Conservation (phyloP, 2,329 filamentous ascomycete genomes). For the Pestalotiopsis sp. region DNA sequence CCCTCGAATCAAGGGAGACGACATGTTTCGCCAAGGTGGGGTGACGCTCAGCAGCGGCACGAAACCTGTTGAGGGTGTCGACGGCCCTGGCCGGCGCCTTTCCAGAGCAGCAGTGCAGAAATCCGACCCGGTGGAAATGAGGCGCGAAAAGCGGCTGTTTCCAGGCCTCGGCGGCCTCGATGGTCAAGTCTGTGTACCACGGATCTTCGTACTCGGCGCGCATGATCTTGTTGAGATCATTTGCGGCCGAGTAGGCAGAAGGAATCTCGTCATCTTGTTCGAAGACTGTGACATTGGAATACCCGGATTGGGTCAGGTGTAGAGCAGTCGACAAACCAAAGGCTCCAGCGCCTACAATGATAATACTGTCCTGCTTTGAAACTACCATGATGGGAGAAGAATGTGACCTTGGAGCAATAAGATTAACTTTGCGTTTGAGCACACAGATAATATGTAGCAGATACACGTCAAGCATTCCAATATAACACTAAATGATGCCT, state of each 20-base stretch:
- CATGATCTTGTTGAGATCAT: constrained; percentile 9
- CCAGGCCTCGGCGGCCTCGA: constrained; percentile 2
- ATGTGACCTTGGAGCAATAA: not conserved
- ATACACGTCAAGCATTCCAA: not conserved
- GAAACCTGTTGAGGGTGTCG: constrained; percentile 6
- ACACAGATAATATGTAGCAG: not conserved
- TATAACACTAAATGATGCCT: not conserved
- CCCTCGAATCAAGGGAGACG: not conserved
- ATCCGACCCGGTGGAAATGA: constrained; percentile 2
- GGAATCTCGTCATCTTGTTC: constrained; percentile 6
- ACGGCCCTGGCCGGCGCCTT: not conserved
- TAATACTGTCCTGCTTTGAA: not conserved
- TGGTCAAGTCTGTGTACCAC: not conserved
- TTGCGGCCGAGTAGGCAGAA: constrained; percentile 4
- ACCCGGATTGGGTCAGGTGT: not conserved
- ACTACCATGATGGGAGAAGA: not conserved
- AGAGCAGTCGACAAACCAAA: constrained; percentile 6
- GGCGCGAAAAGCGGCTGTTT: constrained; percentile 3
- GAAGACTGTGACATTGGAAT: constrained; percentile 7
- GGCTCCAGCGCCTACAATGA: constrained; percentile 10
- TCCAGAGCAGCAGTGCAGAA: not conserved
- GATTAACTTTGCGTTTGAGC: not conserved
- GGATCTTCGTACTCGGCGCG: constrained; percentile 8
- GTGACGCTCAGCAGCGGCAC: not conserved
- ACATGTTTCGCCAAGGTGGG: not conserved